These are phyloP conservation scores for Mimosa pudica DNA, from an alignment of 306 rosid genomes.

Conservation along the genomic window DNA sequence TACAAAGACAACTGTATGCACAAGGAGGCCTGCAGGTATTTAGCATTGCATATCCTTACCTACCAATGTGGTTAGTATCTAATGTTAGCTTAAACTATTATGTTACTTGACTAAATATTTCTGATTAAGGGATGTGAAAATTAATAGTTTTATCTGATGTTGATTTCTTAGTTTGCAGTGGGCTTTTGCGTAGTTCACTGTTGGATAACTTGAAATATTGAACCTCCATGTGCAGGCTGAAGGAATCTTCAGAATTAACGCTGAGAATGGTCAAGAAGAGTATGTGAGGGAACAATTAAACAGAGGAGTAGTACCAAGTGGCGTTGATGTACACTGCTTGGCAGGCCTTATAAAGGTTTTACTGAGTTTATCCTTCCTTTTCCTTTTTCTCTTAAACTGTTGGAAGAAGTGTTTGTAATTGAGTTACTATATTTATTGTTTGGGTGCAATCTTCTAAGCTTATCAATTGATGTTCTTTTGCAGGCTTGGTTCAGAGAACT, in stretches of 20 bases:
- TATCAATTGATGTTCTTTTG: slow-evolving; percentile 20
- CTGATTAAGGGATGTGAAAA: not conserved
- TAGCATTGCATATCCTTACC: not conserved
- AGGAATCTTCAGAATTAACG: slow-evolving; percentile 83
- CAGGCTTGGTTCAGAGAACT: slow-evolving; percentile 94
- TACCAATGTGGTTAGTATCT: not conserved
- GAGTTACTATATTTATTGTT: not conserved
- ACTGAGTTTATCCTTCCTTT: slow-evolving; percentile 6
- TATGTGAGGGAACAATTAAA: slow-evolving; percentile 71
- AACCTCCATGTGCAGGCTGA: slow-evolving; percentile 57
- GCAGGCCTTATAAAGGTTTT: slow-evolving; percentile 76
- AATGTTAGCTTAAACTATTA: not conserved
- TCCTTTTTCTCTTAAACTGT: not conserved
- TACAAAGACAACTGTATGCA: slow-evolving; percentile 71
- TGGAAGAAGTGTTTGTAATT: not conserved
- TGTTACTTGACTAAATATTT: not conserved
- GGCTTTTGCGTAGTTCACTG: slow-evolving; percentile 16
- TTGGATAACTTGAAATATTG: slow-evolving; percentile 28
- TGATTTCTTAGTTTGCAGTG: not conserved
- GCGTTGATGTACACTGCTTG: slow-evolving; percentile 69
- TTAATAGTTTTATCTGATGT: not conserved
- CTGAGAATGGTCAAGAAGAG: slow-evolving; percentile 86
- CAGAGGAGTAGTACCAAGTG: slow-evolving; percentile 60
- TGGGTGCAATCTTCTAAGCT: not conserved
- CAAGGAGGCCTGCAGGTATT: slow-evolving; percentile 81